Base-by-base conservation (phyloP, 2,329 filamentous ascomycete species). In the Arthrobotrys iridis region DNA sequence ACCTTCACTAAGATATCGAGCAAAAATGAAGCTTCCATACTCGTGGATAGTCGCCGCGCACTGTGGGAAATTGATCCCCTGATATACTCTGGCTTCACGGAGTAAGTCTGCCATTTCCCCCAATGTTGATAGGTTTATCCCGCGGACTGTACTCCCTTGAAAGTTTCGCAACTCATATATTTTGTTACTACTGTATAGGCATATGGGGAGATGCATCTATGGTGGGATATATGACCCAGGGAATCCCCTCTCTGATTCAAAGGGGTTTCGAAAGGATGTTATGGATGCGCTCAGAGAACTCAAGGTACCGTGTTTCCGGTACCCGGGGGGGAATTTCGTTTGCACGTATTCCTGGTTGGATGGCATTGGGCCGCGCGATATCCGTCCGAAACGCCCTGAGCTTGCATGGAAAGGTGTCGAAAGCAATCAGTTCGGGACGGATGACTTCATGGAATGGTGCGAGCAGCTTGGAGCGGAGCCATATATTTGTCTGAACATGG, bases 121-220 rank as follows among this genome's bases (percentile, higher is more conserved):
- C 6, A 26, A 6, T n/a, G 11, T 24, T n/a, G n/a, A 18, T 26
- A 45, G 10, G n/a, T n/a, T n/a, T n/a, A n/a, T n/a, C n/a, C n/a
- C n/a, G n/a, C n/a, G n/a, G n/a, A n/a, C n/a, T n/a, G n/a, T n/a
- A n/a, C n/a, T n/a, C n/a, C n/a, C n/a, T n/a, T n/a, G n/a, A n/a
- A n/a, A n/a, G 8, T 37, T 22, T 30, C 15, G 10, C 4, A 24
- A 30, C 50, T 55, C 7, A 55, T 33, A 20, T n/a, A n/a, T 43
- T 18, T 35, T 35, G n/a, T 37, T 13, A 8, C 10, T 4, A 64
- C 48, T 57, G 59, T 10, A 30, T 78, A 92, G 90, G 79, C 92
- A 95, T 82, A 95, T 95, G 91, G 92, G 92, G 79, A 88, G 92
- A 76, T 95, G 92, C 84, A 93, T 95, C 80, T 94, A 95, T 81